Percentiles rank a stretch among this genome's conserved stretches.
These are phyloP conservation scores for Pichia phayaonensis DNA, from an alignment of 805 yeast genomes.

Conservation along the genomic window DNA sequence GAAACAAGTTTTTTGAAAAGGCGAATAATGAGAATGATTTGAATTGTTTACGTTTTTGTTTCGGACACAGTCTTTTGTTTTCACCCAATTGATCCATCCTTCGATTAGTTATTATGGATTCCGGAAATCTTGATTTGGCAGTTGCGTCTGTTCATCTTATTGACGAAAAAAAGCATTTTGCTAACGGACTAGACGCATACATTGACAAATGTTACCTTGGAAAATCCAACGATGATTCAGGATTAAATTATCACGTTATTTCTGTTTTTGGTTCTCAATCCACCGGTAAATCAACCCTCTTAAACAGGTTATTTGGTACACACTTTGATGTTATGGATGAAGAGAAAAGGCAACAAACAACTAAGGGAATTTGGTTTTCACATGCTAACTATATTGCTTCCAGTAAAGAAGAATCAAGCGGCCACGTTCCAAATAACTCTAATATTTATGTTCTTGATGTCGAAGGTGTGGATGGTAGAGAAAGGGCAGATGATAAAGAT, in stretches of 20 bases:
- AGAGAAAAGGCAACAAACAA: conserved; percentile 77
- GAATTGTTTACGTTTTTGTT: no score
- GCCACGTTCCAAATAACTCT: conserved; percentile 13
- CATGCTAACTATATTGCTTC: conserved; percentile 39
- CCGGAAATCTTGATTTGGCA: not conserved
- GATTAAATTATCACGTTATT: conserved; percentile 77
- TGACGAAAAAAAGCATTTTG: conserved; percentile 53
- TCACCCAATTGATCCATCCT: not conserved
- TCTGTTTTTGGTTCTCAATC: conserved; percentile 97
- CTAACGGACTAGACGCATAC: conserved; percentile 26
- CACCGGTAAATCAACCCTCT: conserved; percentile 89
- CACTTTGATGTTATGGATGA: conserved; percentile 92
- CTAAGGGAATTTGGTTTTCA: conserved; percentile 77
- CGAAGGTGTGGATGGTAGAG: conserved; percentile 98
- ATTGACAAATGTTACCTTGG: conserved; percentile 20
- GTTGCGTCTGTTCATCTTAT: conserved; percentile 48
- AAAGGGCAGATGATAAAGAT: conserved; percentile 97
- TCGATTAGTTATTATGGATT: not conserved
- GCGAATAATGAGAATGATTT: no score
- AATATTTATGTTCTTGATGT: conserved; percentile 82
- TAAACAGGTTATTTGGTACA: conserved; percentile 81
- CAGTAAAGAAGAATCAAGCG: not conserved
- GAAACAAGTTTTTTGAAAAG: not conserved
- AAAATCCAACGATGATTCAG: conserved; percentile 34
- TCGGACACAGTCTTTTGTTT: not conserved